Evolutionary conservation across 176 grass and related monocot genomes (phyloP).

Genomic region (Carex littledalei): DNA sequence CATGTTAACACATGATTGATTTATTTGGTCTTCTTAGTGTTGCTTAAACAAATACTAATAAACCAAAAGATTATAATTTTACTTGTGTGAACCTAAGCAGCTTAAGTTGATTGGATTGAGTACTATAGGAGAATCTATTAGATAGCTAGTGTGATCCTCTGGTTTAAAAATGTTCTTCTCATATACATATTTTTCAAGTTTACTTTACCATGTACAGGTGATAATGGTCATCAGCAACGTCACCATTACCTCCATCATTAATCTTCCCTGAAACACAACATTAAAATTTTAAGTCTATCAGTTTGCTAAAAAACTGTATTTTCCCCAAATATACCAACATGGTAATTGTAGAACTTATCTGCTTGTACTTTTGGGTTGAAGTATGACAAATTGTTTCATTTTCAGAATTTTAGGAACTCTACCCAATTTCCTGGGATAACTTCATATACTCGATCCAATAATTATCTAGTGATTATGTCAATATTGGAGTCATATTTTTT

Average conservation of each 20-base stretch:
- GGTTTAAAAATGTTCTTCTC: background rate
- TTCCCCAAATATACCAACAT: background rate
- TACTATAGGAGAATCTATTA: background rate
- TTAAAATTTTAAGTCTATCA: background rate
- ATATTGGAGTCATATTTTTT: background rate
- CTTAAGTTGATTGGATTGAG: background rate
- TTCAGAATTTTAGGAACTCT: background rate
- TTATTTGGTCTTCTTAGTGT: background rate
- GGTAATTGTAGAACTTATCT: background rate
- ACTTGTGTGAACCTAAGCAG: background rate
- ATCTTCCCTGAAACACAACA: conserved; percentile 29
- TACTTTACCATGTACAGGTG: conserved; percentile 45
- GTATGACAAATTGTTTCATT: background rate
- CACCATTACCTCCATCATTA: conserved; percentile 44
- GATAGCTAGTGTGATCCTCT: background rate
- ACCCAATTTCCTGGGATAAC: background rate
- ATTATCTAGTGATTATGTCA: background rate
- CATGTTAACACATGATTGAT: background rate
- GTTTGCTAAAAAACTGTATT: background rate
- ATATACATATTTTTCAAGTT: background rate
- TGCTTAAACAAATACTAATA: background rate
- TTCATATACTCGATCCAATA: background rate
- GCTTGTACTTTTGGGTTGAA: background rate
- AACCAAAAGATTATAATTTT: background rate
- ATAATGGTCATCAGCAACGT: conserved; percentile 59